A percentile compares a stretch with the other conserved stretches of the same genome.
Conservation (phyloP, 1,139 yeast genomes). For the Lodderomyces pseudojiufengensis region DNA sequence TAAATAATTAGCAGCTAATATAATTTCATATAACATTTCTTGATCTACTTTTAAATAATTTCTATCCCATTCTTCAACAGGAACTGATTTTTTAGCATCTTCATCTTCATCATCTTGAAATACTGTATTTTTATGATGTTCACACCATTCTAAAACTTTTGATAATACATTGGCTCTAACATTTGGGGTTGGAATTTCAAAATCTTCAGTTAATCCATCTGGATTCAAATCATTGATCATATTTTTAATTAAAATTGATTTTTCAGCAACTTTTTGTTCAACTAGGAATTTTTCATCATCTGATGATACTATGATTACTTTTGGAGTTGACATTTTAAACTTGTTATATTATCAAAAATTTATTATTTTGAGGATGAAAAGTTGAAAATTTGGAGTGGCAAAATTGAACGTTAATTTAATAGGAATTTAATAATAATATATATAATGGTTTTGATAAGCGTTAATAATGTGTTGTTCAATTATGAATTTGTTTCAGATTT, state of each 20-base stretch:
- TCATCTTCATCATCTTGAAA: slow-evolving; percentile 75
- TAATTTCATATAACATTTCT: slow-evolving; percentile 96
- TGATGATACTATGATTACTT: slow-evolving; percentile 63
- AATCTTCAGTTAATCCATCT: slow-evolving; percentile 56
- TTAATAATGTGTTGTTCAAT: no score
- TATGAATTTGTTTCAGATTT: no score
- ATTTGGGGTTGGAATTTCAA: slow-evolving; percentile 90
- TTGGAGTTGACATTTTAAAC: slow-evolving; percentile 24
- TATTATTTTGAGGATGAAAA: background rate
- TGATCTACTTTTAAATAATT: slow-evolving; percentile 95
- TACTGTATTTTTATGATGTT: slow-evolving; percentile 84
- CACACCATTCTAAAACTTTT: slow-evolving; percentile 96
- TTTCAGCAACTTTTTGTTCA: slow-evolving; percentile 84
- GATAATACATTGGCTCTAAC: slow-evolving; percentile 83
- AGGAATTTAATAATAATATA: no score
- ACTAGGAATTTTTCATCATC: slow-evolving; percentile 73
- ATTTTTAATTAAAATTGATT: slow-evolving; percentile 83
- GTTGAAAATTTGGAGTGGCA: background rate
- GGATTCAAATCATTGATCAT: slow-evolving; percentile 81
- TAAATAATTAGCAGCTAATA: slow-evolving; percentile 91
- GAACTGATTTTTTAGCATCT: slow-evolving; percentile 78
- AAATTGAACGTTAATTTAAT: no score
- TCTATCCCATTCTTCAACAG: slow-evolving; percentile 95
- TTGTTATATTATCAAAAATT: background rate
- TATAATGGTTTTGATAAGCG: no score